A percentile compares a stretch with the other conserved stretches of the same genome.
Evolutionary conservation across 2,329 filamentous ascomycete genomes (phyloP).

Genomic region (Fusarium newnesense): DNA sequence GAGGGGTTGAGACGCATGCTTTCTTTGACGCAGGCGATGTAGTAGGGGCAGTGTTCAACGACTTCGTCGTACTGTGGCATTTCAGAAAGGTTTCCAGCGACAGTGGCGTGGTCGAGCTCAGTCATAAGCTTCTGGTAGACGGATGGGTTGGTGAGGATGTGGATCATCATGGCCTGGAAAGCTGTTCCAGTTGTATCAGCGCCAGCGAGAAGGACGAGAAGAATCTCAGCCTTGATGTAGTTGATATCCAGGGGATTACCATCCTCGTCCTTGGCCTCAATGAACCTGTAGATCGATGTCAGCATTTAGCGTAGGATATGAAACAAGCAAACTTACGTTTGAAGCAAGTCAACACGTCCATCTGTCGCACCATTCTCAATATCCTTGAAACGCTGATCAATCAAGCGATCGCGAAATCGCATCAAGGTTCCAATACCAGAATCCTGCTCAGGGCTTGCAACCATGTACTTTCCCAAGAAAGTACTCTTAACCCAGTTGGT

Average conservation of each 20-base stretch:
- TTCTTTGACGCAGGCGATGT: slow-evolving; percentile 65
- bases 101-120: slow-evolving; percentile 37
- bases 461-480: slow-evolving; percentile 36
- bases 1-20: slow-evolving; percentile 62
- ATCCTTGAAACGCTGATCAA: slow-evolving; percentile 59
- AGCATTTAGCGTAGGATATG: rapidly evolving
- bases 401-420: slow-evolving; percentile 65
- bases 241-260: slow-evolving; percentile 21
- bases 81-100: slow-evolving; percentile 52
- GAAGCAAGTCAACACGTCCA: slow-evolving; percentile 59
- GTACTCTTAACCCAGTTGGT: slow-evolving; percentile 31
- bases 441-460: slow-evolving; percentile 57
- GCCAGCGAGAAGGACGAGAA: slow-evolving; percentile 48
- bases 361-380: slow-evolving; percentile 56
- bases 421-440: slow-evolving; percentile 66
- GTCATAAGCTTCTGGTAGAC: slow-evolving; percentile 37
- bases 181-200: slow-evolving; percentile 61
- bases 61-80: slow-evolving; percentile 44
- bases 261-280: slow-evolving; percentile 26
- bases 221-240: slow-evolving; percentile 38
- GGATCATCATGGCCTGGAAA: slow-evolving; percentile 54
- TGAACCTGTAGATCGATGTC: slow-evolving; percentile 1
- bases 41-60: slow-evolving; percentile 52
- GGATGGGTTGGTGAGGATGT: slow-evolving; percentile 23
- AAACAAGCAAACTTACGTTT: slow-evolving; percentile 50